A percentile compares a stretch with the other conserved stretches of the same genome.
Evolutionary conservation across 2,329 filamentous ascomycete genomes (phyloP).

Genomic region (Sarocladium strictum): DNA sequence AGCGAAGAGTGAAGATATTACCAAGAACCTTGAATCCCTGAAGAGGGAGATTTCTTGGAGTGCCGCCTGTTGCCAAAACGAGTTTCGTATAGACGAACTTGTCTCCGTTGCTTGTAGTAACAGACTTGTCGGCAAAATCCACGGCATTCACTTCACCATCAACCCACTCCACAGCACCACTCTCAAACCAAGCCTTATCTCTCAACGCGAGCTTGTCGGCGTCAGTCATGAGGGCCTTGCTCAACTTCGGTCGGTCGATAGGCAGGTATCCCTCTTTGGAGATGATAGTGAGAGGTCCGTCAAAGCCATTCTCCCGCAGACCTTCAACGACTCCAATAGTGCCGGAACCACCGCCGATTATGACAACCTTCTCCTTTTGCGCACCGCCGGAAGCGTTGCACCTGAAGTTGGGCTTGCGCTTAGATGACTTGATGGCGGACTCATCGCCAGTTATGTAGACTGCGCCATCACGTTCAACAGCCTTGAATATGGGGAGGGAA

Average conservation of each 20-base stretch:
- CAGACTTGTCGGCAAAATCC: constrained; percentile 67
- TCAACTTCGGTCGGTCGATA: constrained; percentile 91
- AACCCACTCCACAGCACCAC: constrained; percentile 50
- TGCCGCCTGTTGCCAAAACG: constrained; percentile 82
- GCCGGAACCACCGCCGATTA: constrained; percentile 84
- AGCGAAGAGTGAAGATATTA: constrained; percentile 83
- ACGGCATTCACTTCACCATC: constrained; percentile 63
- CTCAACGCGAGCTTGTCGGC: constrained; percentile 71
- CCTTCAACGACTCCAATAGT: constrained; percentile 76
- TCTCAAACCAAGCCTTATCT: constrained; percentile 70
- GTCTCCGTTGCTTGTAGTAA: constrained; percentile 68
- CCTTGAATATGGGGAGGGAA: constrained; percentile 73
- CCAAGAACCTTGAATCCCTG: constrained; percentile 78
- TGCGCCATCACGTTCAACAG: constrained; percentile 73
- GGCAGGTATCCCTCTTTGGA: constrained; percentile 79
- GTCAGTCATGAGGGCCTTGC: constrained; percentile 85
- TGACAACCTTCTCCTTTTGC: constrained; percentile 62
- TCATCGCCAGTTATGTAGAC: constrained; percentile 83
- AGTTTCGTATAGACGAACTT: constrained; percentile 79
- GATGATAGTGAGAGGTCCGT: constrained; percentile 75
- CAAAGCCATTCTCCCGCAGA: constrained; percentile 75
- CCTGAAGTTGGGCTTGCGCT: constrained; percentile 67
- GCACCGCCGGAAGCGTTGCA: constrained; percentile 47
- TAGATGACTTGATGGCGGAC: constrained; percentile 67
- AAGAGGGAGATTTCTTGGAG: constrained; percentile 67